Evolutionary conservation across 805 yeast genomes (phyloP), one percentile per base, ranked within the genome.

Genomic region (Candida broadrunensis): DNA sequence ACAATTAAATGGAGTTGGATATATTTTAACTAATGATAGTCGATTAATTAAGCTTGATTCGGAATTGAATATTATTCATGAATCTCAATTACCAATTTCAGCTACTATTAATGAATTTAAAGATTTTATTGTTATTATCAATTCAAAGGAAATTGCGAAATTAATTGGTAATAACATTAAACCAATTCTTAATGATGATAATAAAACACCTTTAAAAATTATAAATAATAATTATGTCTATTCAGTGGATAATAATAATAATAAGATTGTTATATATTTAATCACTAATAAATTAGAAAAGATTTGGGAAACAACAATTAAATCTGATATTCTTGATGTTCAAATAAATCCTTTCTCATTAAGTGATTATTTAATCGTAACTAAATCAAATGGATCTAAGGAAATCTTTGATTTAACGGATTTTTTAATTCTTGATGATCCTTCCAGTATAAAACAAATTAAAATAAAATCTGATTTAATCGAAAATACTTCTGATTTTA

Each of bases 401-500:
- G 19, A 37, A 9, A 41, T 54, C 9, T 50, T 36, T 20, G 60
- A 56, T 39, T 46, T 56, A 36, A 56, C 60, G 8, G 61, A 56
- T 47, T 54, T 44, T 25, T 47, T 53, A 29, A 36, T 40, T 12
- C 37, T 49, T 32, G 44, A 43, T 23, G 51, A 50, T 30, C 14
- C 50, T 4, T 24, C 38, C 13, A 48, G 51, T 41, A 54, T 56
- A 20, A 54, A 48, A 33, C 42, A 45, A 29, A 33, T 45, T 8
- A 46, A 41, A 29, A 36, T 41, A 7, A 39, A 41, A 35, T 14
- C 14, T 6, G 42, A n/a, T 14, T 25, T 25, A 13, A 25, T 20
- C 14, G 25, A 31, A 4, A n/a, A 20, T 30, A 25, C 45, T 1
- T 27, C 42, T 16, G 39, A 49, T 9, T 27, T 39, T 7, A 24